Evolutionary conservation across 768 basidiomycete species (phyloP), one percentile per base, ranked within the genome.

Genomic region (Austroboletus festivus): DNA sequence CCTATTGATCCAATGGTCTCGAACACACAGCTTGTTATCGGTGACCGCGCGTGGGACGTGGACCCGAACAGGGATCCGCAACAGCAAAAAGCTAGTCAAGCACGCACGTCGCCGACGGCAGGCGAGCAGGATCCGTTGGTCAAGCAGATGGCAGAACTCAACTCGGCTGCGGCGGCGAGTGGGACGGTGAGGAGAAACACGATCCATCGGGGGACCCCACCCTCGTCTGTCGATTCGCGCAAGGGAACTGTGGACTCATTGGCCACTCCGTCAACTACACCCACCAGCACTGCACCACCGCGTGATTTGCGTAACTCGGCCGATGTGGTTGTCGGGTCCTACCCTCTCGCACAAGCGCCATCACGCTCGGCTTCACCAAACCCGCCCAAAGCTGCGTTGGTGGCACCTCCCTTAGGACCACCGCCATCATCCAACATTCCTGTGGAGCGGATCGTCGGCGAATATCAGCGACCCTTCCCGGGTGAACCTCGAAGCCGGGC

Each of bases 381-480:
- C 61, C 71, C 73, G 4, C 86, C 86, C 4, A 83, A 75, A n/a
- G 80, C 88, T 2, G 86, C 76, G 8, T 81, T 93, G 62, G 89
- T 87, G 80, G 78, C 82, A 40, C 83, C 88, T 7, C 83, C 73
- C 0, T 62, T 64, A 5, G 19, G 50, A 3, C 47, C 68, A 4
- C 69, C 72, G 24, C 68, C 75, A 3, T 52, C 73, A 7, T 75
- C 75, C 1, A 63, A 73, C 34, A 76, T 82, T n/a, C 73, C 79
- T 0, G 81, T 91, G 16, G 83, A 88, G 47, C 80, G 82, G n/a
- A 83, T 92, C 8, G 67, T 92, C 15, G 73, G 74, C 1, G 77
- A 82, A 54, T 97, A 97, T 60, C 80, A 85, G 22, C 91, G 93
- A 59, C 80, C 85, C 1, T 79, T 97, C 62, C 94, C 93, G 7